These are phyloP conservation scores for Colletotrichum sublineola DNA, from an alignment of 2,329 filamentous ascomycete genomes.

Conservation along the genomic window DNA sequence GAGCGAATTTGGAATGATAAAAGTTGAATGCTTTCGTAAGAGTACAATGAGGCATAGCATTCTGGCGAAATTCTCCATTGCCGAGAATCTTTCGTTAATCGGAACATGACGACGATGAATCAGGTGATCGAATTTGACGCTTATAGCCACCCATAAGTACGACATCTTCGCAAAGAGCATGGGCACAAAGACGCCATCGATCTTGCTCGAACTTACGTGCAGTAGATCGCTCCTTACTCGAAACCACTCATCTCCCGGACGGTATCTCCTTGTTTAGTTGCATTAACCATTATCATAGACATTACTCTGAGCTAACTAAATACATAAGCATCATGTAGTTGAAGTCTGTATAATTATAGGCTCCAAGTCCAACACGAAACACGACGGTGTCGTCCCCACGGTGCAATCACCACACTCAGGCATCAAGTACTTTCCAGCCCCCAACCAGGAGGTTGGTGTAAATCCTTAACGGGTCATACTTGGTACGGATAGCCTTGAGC, in stretches of 20 bases:
- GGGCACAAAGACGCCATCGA: background rate
- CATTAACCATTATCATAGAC: slow-evolving; percentile 1
- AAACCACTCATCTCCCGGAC: too few species aligned
- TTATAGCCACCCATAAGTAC: background rate
- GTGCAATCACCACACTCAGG: slow-evolving; percentile 4
- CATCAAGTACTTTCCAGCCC: slow-evolving; percentile 38
- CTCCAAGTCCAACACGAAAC: background rate
- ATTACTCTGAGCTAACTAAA: background rate
- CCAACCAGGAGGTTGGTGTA: slow-evolving; percentile 33
- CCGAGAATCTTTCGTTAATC: background rate
- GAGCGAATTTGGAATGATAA: slow-evolving; percentile 11
- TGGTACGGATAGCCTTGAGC: slow-evolving; percentile 35
- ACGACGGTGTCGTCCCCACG: background rate
- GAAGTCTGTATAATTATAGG: background rate
- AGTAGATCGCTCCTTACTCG: background rate
- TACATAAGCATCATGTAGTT: background rate
- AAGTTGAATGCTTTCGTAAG: background rate
- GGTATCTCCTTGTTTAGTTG: background rate
- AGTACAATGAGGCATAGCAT: background rate
- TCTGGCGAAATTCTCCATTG: background rate
- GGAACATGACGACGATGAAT: background rate
- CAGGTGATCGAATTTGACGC: too few species aligned
- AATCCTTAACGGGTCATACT: slow-evolving; percentile 39
- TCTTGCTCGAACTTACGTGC: background rate
- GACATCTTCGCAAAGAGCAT: background rate